Conservation (phyloP, 2,329 filamentous ascomycete genomes). For the Fusarium acutatum region DNA sequence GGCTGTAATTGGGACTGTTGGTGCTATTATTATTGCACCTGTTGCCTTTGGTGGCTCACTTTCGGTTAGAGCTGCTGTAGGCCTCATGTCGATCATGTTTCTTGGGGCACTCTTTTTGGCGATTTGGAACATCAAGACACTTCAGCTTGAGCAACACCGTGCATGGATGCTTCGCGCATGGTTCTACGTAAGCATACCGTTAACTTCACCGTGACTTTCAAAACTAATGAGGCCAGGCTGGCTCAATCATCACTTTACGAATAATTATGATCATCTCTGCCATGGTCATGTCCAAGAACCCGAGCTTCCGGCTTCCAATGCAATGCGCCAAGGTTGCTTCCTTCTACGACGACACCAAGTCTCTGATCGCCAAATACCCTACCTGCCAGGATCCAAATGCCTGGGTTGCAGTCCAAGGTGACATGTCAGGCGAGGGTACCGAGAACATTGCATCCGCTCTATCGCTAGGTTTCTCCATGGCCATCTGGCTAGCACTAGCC, state of each 20-base stretch:
- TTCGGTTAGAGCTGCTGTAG: conserved; percentile 55
- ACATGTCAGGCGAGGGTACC: neutral
- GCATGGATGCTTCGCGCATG: conserved; percentile 66
- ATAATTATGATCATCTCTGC: conserved; percentile 21
- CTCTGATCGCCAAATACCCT: neutral
- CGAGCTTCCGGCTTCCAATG: conserved; percentile 7
- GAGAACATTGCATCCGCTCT: conserved; percentile 13
- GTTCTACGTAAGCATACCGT: conserved; percentile 7
- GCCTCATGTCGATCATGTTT: conserved; percentile 55
- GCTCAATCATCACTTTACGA: conserved; percentile 11
- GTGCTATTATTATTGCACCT: conserved; percentile 62
- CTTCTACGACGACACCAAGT: neutral
- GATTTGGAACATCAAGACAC: conserved; percentile 63
- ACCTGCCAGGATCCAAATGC: neutral
- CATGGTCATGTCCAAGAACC: neutral
- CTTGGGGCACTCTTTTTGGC: conserved; percentile 55
- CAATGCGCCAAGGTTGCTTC: conserved; percentile 7
- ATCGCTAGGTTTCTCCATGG: neutral
- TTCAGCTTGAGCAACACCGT: conserved; percentile 70
- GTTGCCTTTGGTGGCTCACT: conserved; percentile 62
- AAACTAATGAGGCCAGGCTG: neutral
- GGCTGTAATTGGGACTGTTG: conserved; percentile 54
- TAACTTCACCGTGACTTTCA: accelerated
- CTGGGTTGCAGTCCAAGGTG: conserved; percentile 17
- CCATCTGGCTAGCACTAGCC: neutral